Evolutionary conservation across 2,329 filamentous ascomycete genomes (phyloP).

Genomic region (Mycosphaerella arachidis): DNA sequence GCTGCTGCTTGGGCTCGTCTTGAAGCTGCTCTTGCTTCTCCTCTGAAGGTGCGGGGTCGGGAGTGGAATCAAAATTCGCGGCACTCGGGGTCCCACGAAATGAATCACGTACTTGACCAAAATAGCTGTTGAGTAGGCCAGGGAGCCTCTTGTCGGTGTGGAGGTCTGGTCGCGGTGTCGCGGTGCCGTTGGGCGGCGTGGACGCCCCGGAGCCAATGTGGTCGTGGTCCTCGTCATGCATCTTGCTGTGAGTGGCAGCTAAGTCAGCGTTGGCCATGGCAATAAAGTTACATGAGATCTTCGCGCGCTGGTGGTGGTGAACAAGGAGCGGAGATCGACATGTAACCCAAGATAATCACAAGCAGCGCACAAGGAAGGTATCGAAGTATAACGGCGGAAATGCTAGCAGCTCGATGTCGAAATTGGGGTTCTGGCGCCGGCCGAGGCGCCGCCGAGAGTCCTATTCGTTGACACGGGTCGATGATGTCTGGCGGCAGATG

Average conservation of each 20-base stretch:
- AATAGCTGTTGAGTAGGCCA: slow-evolving; percentile 90
- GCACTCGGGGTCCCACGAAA: slow-evolving; percentile 47
- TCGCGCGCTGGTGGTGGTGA: slow-evolving; percentile 10
- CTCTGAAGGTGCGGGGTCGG: slow-evolving; percentile 29
- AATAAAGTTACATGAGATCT: slow-evolving; percentile 1
- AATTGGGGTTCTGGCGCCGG: slow-evolving; percentile 7
- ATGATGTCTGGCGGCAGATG: slow-evolving; percentile 8
- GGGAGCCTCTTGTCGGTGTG: slow-evolving; percentile 85
- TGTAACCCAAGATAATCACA: slow-evolving; percentile 8
- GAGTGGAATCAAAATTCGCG: slow-evolving; percentile 25
- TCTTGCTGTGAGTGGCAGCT: slow-evolving; percentile 28
- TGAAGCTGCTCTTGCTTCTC: slow-evolving; percentile 15
- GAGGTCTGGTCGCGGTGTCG: slow-evolving; percentile 88
- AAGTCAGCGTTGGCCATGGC: slow-evolving; percentile 27
- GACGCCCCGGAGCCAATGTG: slow-evolving; percentile 76
- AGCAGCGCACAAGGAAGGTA: slow-evolving; percentile 6
- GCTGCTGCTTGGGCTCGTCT: neutral
- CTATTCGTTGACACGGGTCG: neutral
- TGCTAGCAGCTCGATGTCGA: neutral
- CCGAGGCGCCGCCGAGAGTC: neutral
- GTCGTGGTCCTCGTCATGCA: slow-evolving; percentile 63
- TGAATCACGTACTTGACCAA: slow-evolving; percentile 97
- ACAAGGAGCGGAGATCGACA: slow-evolving; percentile 14
- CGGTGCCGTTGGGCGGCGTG: slow-evolving; percentile 76
- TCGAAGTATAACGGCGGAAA: slow-evolving; percentile 6